Evolutionary conservation across 2,329 filamentous ascomycete genomes (phyloP).

Genomic region (Hymenoscyphus fraxineus): DNA sequence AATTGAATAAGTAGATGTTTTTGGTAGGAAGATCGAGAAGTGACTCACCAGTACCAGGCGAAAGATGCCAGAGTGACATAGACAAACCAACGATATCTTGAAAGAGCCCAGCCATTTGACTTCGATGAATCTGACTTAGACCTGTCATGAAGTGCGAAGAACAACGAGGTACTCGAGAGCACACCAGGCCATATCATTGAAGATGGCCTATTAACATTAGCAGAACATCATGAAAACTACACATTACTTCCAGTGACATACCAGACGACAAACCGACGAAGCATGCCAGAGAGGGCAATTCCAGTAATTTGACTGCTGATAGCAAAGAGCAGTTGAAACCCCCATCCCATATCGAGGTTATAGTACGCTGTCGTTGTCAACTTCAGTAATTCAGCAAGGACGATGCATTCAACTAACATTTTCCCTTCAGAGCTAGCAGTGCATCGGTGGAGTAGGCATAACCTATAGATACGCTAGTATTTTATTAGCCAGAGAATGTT

Average conservation of each 20-base stretch:
- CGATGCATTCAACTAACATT: constrained; percentile 9
- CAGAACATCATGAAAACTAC: background rate
- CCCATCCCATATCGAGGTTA: constrained; percentile 53
- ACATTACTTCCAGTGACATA: constrained; percentile 32
- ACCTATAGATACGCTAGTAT: constrained; percentile 31
- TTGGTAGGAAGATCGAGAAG: background rate
- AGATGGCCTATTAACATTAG: constrained; percentile 16
- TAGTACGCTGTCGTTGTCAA: constrained; percentile 60
- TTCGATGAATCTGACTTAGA: constrained; percentile 47
- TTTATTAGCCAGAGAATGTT: constrained; percentile 2
- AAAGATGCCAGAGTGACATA: constrained; percentile 42
- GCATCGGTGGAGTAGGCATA: constrained; percentile 67
- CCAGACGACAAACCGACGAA: constrained; percentile 54
- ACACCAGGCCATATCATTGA: constrained; percentile 27
- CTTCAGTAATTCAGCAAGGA: background rate
- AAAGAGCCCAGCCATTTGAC: constrained; percentile 53
- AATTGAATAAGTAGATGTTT: background rate
- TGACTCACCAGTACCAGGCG: constrained; percentile 44
- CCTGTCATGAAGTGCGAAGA: constrained; percentile 56
- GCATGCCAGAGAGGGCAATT: constrained; percentile 58
- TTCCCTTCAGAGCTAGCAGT: constrained; percentile 58
- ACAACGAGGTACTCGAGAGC: constrained; percentile 21
- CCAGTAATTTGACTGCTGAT: constrained; percentile 61
- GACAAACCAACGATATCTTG: constrained; percentile 38
- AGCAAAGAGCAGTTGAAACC: constrained; percentile 56